phyloP scores from a whole-genome alignment of 176 grass and related monocot species.

The Poa pratensis region DNA sequence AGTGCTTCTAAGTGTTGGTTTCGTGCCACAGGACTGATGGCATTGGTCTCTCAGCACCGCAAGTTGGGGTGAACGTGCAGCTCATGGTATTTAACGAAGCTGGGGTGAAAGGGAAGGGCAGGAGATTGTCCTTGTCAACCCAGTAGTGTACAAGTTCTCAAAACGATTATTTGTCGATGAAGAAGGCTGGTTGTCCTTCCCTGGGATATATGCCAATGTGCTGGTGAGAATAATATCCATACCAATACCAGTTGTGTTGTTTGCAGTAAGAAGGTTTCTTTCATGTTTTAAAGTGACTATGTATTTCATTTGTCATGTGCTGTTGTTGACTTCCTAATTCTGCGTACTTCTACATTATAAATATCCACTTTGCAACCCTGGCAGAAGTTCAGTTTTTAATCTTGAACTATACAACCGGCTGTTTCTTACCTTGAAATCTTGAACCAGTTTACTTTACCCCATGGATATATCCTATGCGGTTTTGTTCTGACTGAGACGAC shows the following conservation, averaged over 20 bases:
- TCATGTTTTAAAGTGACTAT: slow-evolving; percentile 25
- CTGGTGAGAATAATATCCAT: slow-evolving; percentile 49
- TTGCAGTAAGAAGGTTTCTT: not conserved
- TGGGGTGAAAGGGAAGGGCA: slow-evolving; percentile 86
- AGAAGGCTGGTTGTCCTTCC: slow-evolving; percentile 98
- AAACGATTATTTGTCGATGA: slow-evolving; percentile 62
- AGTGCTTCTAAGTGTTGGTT: not conserved
- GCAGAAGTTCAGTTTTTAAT: not conserved
- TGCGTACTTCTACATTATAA: not conserved
- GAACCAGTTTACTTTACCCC: not conserved
- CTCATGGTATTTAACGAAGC: slow-evolving; percentile 96
- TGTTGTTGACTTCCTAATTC: slow-evolving; percentile 27
- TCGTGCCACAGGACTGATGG: slow-evolving; percentile 81
- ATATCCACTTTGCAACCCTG: not conserved
- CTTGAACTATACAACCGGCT: not conserved
- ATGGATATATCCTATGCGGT: not conserved
- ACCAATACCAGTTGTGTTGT: slow-evolving; percentile 27
- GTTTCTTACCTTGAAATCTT: slow-evolving; percentile 10
- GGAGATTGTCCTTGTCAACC: slow-evolving; percentile 94
- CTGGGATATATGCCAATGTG: slow-evolving; percentile 90
- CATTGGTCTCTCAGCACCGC: slow-evolving; percentile 90
- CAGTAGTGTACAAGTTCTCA: slow-evolving; percentile 76
- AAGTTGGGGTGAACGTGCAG: slow-evolving; percentile 95
- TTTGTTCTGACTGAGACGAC: not conserved
- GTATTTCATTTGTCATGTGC: not conserved